phyloP scores from a whole-genome alignment of 371 early-diverging fungal species.

The Batkoa obscura region DNA sequence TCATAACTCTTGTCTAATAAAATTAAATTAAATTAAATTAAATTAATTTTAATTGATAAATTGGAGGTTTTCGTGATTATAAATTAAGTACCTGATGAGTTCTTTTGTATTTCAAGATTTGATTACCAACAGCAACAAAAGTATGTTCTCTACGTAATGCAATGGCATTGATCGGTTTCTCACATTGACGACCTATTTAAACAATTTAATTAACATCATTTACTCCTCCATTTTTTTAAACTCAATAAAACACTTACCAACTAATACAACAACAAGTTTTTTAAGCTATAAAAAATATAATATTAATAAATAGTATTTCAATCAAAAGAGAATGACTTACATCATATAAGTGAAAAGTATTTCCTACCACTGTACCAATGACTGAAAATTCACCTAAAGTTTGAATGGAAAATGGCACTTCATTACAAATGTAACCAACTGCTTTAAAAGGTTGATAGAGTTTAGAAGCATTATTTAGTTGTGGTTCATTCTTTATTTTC shows the following conservation, averaged over 20 bases:
- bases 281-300: slow-evolving; percentile 15
- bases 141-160: slow-evolving; percentile 45
- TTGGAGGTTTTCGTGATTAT: slow-evolving; percentile 3
- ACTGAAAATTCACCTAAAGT: slow-evolving; percentile 55
- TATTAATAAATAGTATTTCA: neutral
- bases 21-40: neutral
- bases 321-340: slow-evolving; percentile 11
- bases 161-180: slow-evolving; percentile 51
- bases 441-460: slow-evolving; percentile 74
- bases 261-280: slow-evolving; percentile 36
- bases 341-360: slow-evolving; percentile 73
- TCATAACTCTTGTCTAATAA: neutral
- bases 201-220: slow-evolving; percentile 13
- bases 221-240: slow-evolving; percentile 16
- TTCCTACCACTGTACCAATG: slow-evolving; percentile 65
- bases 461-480: neutral
- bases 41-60: neutral
- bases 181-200: slow-evolving; percentile 40
- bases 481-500: neutral
- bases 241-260: slow-evolving; percentile 16
- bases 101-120: slow-evolving; percentile 42
- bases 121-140: slow-evolving; percentile 47
- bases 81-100: slow-evolving; percentile 39
- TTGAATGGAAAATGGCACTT: slow-evolving; percentile 59
- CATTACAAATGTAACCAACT: slow-evolving; percentile 70